A percentile compares a stretch with the other conserved stretches of the same genome.
phyloP scores from a whole-genome alignment of 73 alveolate genomes.

The Uronychia binucleata region DNA sequence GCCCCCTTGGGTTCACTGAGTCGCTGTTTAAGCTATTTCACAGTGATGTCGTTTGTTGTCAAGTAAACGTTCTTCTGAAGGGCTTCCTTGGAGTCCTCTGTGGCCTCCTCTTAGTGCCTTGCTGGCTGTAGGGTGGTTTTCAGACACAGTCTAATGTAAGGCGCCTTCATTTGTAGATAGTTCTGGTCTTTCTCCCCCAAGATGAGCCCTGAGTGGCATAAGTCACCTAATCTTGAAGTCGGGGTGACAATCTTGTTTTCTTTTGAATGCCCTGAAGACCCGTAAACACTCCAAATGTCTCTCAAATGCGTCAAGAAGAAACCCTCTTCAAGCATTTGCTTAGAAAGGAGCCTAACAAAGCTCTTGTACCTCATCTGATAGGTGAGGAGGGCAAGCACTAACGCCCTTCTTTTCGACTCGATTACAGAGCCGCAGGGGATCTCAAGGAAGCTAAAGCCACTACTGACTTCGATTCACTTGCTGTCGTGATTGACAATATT shows the following conservation, averaged over 20 bases:
- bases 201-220: slow-evolving; percentile 23
- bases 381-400: slow-evolving; percentile 46
- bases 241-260: too few species aligned
- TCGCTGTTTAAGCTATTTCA: neutral
- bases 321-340: slow-evolving; percentile 10
- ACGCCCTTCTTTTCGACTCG: slow-evolving; percentile 51
- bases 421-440: slow-evolving; percentile 12
- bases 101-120: neutral
- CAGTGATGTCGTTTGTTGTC: neutral
- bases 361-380: slow-evolving; percentile 12
- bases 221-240: too few species aligned
- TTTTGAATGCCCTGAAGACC: too few species aligned
- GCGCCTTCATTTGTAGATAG: slow-evolving; percentile 10
- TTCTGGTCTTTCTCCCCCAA: slow-evolving; percentile 10
- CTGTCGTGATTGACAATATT: slow-evolving; percentile 40
- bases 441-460: slow-evolving; percentile 30
- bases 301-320: slow-evolving; percentile 11
- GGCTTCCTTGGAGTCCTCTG: neutral
- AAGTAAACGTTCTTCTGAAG: neutral
- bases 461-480: slow-evolving; percentile 13
- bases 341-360: slow-evolving; percentile 42
- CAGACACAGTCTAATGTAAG: slow-evolving; percentile 11
- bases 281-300: slow-evolving; percentile 22
- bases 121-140: neutral
- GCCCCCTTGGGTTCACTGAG: neutral